Evolutionary conservation across 164 flowering plant species (phyloP).

Genomic region (Buxus sempervirens): DNA sequence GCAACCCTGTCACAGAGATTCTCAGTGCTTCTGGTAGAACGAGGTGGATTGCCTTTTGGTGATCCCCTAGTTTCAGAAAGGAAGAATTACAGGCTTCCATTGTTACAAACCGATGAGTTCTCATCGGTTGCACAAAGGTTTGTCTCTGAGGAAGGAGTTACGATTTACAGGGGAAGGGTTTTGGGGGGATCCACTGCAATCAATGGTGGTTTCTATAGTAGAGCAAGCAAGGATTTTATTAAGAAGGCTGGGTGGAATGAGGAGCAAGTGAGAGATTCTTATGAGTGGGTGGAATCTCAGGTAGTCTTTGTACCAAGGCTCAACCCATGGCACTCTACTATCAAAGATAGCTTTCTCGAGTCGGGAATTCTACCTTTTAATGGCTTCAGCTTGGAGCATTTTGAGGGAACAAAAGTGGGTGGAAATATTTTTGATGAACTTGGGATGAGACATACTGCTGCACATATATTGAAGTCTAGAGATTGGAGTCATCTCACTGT

Average conservation of each 20-base stretch:
- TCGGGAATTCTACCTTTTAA: constrained; percentile 2
- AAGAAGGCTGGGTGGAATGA: not conserved
- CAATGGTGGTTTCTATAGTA: not conserved
- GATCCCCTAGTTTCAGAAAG: constrained; percentile 7
- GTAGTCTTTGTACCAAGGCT: constrained; percentile 5
- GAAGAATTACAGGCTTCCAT: not conserved
- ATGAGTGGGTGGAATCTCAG: constrained; percentile 4
- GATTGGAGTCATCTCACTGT: not conserved
- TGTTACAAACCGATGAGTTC: not conserved
- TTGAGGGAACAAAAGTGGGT: constrained; percentile 5
- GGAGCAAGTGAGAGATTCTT: not conserved
- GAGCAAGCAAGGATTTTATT: constrained; percentile 1
- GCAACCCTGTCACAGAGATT: not conserved
- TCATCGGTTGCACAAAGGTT: constrained; percentile 1
- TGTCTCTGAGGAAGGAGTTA: not conserved
- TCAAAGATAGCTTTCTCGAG: constrained; percentile 12
- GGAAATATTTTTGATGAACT: not conserved
- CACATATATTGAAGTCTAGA: not conserved
- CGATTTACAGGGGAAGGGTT: not conserved
- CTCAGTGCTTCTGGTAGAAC: constrained; percentile 21
- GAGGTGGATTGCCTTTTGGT: constrained; percentile 25
- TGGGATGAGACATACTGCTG: constrained; percentile 19
- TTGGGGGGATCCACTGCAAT: not conserved
- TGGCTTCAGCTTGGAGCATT: not conserved
- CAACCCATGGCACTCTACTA: constrained; percentile 12